A percentile compares a stretch with the other conserved stretches of the same genome.
These are phyloP conservation scores for Papiliotrema laurentii DNA, from an alignment of 1,284 basidiomycete species.

Conservation along the genomic window DNA sequence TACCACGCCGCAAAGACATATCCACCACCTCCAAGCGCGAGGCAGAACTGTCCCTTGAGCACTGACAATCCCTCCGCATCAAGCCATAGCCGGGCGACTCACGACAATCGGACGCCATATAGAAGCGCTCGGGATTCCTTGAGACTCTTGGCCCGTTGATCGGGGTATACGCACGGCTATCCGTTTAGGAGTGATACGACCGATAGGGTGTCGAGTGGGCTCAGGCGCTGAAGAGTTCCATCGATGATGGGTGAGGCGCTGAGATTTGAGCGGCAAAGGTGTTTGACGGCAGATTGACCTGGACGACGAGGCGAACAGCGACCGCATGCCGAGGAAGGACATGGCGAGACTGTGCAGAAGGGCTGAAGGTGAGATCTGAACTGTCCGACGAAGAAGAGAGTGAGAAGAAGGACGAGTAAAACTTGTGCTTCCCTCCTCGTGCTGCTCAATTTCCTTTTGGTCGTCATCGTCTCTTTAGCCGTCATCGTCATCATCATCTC, in stretches of 20 bases:
- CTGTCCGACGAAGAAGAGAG: not conserved
- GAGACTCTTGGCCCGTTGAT: not conserved
- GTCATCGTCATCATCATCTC: no score
- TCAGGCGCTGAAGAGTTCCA: not conserved
- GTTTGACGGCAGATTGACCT: not conserved
- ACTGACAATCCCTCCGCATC: not conserved
- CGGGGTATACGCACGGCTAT: conserved; percentile 28
- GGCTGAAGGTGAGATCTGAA: not conserved
- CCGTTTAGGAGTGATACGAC: conserved; percentile 32
- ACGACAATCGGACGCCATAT: conserved; percentile 44
- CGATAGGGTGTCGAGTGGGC: conserved; percentile 1
- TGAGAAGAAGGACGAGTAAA: no score
- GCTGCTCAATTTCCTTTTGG: no score
- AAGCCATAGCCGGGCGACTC: conserved; percentile 10
- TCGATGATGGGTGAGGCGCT: no score
- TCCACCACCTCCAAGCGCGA: conserved; percentile 29
- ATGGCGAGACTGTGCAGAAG: not conserved
- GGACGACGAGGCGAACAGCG: not conserved
- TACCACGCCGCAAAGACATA: conserved; percentile 33
- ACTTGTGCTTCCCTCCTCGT: no score
- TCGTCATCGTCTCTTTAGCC: no score
- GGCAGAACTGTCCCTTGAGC: conserved; percentile 30
- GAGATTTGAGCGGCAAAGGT: not conserved
- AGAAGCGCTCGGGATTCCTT: conserved; percentile 17
- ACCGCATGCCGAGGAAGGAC: not conserved